Base-by-base conservation (phyloP, 2,329 filamentous ascomycete species). In the Xylaria sp. region DNA sequence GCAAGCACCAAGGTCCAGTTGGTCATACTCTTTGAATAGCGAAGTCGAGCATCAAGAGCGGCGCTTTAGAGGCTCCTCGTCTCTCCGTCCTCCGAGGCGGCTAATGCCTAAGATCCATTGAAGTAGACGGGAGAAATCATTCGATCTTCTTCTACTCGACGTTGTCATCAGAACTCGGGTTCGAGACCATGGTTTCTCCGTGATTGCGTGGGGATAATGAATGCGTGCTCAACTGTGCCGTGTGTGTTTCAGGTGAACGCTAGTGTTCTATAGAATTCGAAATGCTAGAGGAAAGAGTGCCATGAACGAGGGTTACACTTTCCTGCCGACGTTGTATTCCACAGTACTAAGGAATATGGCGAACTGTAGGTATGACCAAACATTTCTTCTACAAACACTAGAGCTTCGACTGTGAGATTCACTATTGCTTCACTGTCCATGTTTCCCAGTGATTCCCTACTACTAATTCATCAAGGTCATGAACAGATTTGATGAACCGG, bases 191-290 rank as follows among this genome's bases (percentile, higher is more conserved):
- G 2, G 25, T 60, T 46, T 46, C 28, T 48, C 46, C 15, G 13
- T 44, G 44, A 34, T 41, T 1, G n/a, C 25, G 20, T 44, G 15
- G 37, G 18, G n/a, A 28, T 3, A 39, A 37, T 25, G 25, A 63
- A 34, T 15, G 23, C n/a, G 15, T 58, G 12, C 46, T n/a, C 13
- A 15, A 37, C 12, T 25, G 37, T 66, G 63, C 63, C 56, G 50
- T 51, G 20, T 61, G 23, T 37, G 56, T 66, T 66, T 61, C 50
- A 61, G 25, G 63, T 37, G 37, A 28, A 13, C 25, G 46, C 44
- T 28, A 28, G 28, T 28, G 28, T 52, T 50, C n/a, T 37, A 20
- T 13, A 57, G 41, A 64, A 32, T 7, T 41, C 34, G 4, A n/a
- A 18, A 8, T 8, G 41, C 15, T 18, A 46, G 41, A 18, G 41